Conservation (phyloP, 2,329 filamentous ascomycete species). For the Grosmannia huntii region DNA sequence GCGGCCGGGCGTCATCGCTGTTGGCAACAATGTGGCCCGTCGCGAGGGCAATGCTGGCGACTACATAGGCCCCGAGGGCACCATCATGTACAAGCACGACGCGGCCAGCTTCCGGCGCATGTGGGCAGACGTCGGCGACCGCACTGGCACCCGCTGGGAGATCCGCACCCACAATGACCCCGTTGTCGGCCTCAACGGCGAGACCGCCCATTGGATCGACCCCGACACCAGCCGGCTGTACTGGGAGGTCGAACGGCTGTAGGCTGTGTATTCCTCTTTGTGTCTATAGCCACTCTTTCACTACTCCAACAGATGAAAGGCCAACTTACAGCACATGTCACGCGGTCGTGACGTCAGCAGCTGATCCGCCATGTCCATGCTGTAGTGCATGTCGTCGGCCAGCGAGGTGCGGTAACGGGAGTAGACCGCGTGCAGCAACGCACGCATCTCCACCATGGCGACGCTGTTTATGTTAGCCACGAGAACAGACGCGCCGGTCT, state of each 20-base stretch:
- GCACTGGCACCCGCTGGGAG: slow-evolving; percentile 36
- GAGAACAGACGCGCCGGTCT: background rate
- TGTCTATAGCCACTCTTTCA: no score
- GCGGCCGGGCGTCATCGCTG: slow-evolving; percentile 10
- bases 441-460: slow-evolving; percentile 4
- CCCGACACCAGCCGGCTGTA: background rate
- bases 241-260: background rate
- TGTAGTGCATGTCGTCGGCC: slow-evolving; percentile 1
- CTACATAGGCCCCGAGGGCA: slow-evolving; percentile 1
- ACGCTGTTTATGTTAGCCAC: background rate
- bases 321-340: slow-evolving; percentile 5
- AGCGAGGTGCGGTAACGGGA: background rate
- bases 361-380: slow-evolving; percentile 4
- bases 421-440: background rate
- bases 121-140: slow-evolving; percentile 38
- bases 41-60: background rate
- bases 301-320: background rate
- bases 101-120: slow-evolving; percentile 35
- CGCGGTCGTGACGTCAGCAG: slow-evolving; percentile 2
- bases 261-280: background rate
- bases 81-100: slow-evolving; percentile 23
- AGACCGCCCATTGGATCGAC: background rate
- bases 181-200: background rate
- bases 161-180: slow-evolving; percentile 16
- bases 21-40: slow-evolving; percentile 8